Evolutionary conservation across 257 asterid genomes (phyloP), one percentile per base, ranked within the genome.

Genomic region (Solanum pimpinellifolium): DNA sequence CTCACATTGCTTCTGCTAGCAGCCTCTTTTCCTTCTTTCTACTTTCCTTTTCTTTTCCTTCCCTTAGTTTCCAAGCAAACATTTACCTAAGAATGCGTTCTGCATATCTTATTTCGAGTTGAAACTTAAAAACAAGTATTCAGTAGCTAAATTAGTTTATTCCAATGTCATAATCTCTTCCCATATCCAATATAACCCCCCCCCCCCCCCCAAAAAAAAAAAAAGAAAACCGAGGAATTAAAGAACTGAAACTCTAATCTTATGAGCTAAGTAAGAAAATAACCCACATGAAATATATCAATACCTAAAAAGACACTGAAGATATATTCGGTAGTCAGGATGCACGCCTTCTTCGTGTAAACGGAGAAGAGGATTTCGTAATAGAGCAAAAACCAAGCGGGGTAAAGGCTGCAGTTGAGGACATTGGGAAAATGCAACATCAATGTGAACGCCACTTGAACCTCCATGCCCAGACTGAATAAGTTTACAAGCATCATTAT

Each of bases 311-410:
- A 97, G 94, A 90, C 99, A 97, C 91, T 97, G 99, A 86, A 97
- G 96, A 91, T 94, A 97, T 89, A 97, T 95, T 60, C 99, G 94
- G 90, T 94, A 93, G 88, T 97, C 99, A 2, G 99, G 99, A 93
- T 97, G 99, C 90, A 97, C 98, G 86, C 99, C 99, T 93, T 97
- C 99, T 91, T 97, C 99, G 62, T 97, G 99, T 86, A 97, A 93
- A 87, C 99, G 98, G 90, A 97, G 99, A 87, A 97, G 98, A 92
- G 98, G 97, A 91, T 92, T 95, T 68, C 99, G 89, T 88, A 97
- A 89, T 93, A 97, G 92, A 90, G 99, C 98, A 91, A 97, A 97
- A 73, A 97, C 95, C 87, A 97, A 90, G 89, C 99, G 98, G 76
- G 99, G 98, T 81, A 97, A 90, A 87, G 95, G 89, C 90, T 94